These are phyloP conservation scores for Penicillium chermesinum DNA, from an alignment of 495 filamentous ascomycete genomes.

Conservation along the genomic window DNA sequence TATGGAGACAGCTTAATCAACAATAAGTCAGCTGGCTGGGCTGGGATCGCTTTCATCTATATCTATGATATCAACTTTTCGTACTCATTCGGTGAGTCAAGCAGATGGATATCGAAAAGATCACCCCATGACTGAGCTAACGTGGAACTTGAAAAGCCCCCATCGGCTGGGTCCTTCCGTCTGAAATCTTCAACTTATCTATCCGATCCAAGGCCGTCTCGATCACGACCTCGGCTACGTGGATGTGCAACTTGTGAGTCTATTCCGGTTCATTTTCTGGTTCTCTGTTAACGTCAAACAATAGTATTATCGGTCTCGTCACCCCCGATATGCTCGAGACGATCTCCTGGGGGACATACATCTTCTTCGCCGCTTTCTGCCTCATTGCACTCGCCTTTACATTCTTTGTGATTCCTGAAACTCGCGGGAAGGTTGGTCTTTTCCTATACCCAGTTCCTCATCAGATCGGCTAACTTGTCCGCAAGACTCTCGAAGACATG, in stretches of 20 bases:
- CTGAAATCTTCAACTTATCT: slow-evolving; percentile 38
- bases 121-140: slow-evolving; percentile 73
- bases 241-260: slow-evolving; percentile 42
- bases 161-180: slow-evolving; percentile 40
- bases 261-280: neutral
- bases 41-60: slow-evolving; percentile 74
- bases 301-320: slow-evolving; percentile 63
- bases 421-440: slow-evolving; percentile 39
- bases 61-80: slow-evolving; percentile 79
- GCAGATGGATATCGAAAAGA: slow-evolving; percentile 54
- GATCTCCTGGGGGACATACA: slow-evolving; percentile 73
- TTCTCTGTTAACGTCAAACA: slow-evolving; percentile 1
- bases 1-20: slow-evolving; percentile 53
- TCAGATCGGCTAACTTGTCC: too few species aligned
- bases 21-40: slow-evolving; percentile 68
- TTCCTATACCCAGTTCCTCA: neutral
- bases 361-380: slow-evolving; percentile 71
- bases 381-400: slow-evolving; percentile 57
- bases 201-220: slow-evolving; percentile 38
- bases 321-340: slow-evolving; percentile 68
- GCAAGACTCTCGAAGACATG: slow-evolving; percentile 51
- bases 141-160: slow-evolving; percentile 33
- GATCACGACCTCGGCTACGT: slow-evolving; percentile 36
- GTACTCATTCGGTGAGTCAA: slow-evolving; percentile 40
- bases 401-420: slow-evolving; percentile 60